These are phyloP conservation scores for Ophiostoma sp. DNA, from an alignment of 2,329 filamentous ascomycete species.

Conservation along the genomic window DNA sequence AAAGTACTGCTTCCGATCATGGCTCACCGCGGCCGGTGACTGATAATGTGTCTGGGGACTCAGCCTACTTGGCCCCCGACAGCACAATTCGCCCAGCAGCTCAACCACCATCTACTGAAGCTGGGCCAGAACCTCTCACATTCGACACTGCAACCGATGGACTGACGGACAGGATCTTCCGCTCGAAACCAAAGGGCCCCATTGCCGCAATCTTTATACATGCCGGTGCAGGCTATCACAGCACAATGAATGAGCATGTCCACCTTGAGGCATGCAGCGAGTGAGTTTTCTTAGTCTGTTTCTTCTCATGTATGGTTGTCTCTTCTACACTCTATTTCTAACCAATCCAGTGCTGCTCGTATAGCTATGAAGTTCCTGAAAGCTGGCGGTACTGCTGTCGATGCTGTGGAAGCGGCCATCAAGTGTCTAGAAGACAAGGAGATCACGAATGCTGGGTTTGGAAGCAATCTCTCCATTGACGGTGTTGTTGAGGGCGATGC, in stretches of 20 bases:
- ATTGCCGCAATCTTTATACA: constrained; percentile 79
- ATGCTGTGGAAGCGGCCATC: constrained; percentile 86
- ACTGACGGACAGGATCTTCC: constrained; percentile 30
- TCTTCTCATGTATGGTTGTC: not conserved
- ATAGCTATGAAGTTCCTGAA: constrained; percentile 76
- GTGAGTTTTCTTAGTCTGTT: constrained; percentile 48
- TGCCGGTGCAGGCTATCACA: constrained; percentile 92
- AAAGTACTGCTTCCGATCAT: not conserved
- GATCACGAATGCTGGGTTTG: constrained; percentile 94
- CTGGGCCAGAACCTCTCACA: not conserved
- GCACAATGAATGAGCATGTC: constrained; percentile 72
- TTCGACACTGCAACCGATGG: constrained; percentile 23
- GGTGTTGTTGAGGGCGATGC: constrained; percentile 93
- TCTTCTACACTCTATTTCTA: constrained; percentile 1
- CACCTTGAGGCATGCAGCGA: constrained; percentile 84
- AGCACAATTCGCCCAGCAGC: not conserved
- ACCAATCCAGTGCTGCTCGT: constrained; percentile 62
- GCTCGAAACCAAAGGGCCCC: constrained; percentile 24
- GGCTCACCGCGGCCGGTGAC: not conserved
- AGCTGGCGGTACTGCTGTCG: constrained; percentile 71
- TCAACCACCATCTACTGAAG: not conserved
- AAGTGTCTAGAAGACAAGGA: constrained; percentile 85
- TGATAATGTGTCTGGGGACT: not conserved
- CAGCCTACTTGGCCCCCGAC: not conserved
- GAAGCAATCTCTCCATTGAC: constrained; percentile 88